Evolutionary conservation across 495 filamentous ascomycete species (phyloP).

Genomic region (Corynascus novoguineensis): DNA sequence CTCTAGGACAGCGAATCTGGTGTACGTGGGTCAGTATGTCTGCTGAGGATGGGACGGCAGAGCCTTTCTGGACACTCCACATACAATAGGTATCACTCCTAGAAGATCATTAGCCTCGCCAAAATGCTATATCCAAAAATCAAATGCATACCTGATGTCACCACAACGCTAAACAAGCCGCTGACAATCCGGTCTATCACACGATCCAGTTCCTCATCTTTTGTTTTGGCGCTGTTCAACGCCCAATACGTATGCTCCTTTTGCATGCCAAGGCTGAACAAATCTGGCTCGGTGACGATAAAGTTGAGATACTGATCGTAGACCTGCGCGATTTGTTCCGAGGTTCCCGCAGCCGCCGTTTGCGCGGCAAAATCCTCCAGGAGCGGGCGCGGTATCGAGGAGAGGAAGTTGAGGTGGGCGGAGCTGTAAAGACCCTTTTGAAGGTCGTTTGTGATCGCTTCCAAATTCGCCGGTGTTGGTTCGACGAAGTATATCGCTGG

Average conservation of each 20-base stretch:
- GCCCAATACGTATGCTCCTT: conserved; percentile 84
- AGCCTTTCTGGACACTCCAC: neutral
- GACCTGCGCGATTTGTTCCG: conserved; percentile 84
- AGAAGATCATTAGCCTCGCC: neutral
- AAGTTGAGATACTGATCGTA: conserved; percentile 99
- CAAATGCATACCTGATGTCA: conserved; percentile 74
- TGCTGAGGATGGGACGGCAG: neutral
- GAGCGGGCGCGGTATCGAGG: conserved; percentile 84
- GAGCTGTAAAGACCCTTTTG: conserved; percentile 83
- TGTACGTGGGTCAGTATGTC: neutral
- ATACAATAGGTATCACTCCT: conserved; percentile 77
- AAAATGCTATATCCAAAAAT: neutral
- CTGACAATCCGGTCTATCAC: conserved; percentile 88
- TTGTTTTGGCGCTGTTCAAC: conserved; percentile 86
- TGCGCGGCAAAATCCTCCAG: conserved; percentile 93
- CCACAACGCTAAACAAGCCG: conserved; percentile 91
- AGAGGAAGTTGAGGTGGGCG: conserved; percentile 95
- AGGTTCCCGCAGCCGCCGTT: conserved; percentile 74
- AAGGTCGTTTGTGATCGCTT: conserved; percentile 80
- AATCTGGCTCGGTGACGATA: conserved; percentile 88
- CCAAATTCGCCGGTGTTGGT: conserved; percentile 72
- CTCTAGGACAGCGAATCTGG: conserved; percentile 77
- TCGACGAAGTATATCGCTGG: conserved; percentile 95
- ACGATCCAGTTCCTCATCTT: conserved; percentile 80
- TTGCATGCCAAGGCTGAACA: conserved; percentile 89